Percentiles rank a stretch among this genome's conserved stretches.
These are phyloP conservation scores for Eucalyptus marginata DNA, from an alignment of 345 rosid genomes.

Conservation along the genomic window DNA sequence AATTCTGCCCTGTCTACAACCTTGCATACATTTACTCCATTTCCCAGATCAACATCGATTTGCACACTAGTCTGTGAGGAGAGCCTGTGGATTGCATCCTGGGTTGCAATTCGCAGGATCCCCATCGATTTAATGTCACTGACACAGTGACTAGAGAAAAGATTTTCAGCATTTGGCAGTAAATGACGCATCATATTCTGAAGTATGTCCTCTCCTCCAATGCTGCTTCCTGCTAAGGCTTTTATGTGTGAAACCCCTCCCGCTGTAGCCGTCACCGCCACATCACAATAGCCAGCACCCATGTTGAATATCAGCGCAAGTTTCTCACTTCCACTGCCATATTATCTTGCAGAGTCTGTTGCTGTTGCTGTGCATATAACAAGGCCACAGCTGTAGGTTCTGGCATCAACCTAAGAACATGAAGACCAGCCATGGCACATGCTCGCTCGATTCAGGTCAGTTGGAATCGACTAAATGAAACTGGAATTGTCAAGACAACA, in stretches of 20 bases:
- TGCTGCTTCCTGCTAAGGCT: constrained; percentile 52
- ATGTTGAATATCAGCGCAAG: constrained; percentile 72
- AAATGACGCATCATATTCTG: constrained; percentile 60
- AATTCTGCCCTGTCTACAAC: constrained; percentile 45
- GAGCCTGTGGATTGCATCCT: constrained; percentile 65
- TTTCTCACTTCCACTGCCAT: constrained; percentile 80
- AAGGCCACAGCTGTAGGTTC: constrained; percentile 87
- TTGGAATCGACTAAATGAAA: constrained; percentile 74
- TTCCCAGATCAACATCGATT: constrained; percentile 58
- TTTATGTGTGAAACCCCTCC: constrained; percentile 96
- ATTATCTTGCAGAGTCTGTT: constrained; percentile 43
- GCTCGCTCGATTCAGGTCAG: constrained; percentile 71
- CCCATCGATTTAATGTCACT: constrained; percentile 34
- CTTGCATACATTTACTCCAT: constrained; percentile 38
- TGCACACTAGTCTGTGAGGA: constrained; percentile 31
- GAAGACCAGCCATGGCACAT: constrained; percentile 92
- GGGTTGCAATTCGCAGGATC: constrained; percentile 63
- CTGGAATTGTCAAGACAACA: constrained; percentile 76
- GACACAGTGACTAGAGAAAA: constrained; percentile 21
- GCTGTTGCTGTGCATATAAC: constrained; percentile 88
- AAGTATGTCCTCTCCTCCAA: constrained; percentile 83
- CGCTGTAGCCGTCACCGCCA: constrained; percentile 70
- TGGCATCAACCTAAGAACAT: constrained; percentile 74
- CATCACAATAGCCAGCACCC: constrained; percentile 90
- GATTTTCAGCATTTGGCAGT: constrained; percentile 29